These are phyloP conservation scores for Fusarium odoratissimum DNA, from an alignment of 2,329 filamentous ascomycete species.

Conservation along the genomic window DNA sequence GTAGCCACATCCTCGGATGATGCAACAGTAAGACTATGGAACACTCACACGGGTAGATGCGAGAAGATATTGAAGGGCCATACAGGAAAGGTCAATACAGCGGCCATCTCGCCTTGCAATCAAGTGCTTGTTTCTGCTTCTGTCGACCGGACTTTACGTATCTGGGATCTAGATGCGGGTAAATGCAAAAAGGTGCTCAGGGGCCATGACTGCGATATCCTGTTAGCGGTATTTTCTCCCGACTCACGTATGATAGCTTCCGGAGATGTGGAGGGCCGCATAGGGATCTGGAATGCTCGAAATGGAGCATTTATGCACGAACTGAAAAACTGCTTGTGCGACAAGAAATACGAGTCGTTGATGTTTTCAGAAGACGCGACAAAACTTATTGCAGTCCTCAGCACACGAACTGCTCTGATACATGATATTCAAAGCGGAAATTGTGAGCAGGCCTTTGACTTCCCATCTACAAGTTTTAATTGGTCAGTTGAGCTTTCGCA, in stretches of 20 bases:
- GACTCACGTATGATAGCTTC: not conserved
- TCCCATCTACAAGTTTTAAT: accelerated
- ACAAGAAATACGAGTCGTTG: accelerated
- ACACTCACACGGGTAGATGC: accelerated
- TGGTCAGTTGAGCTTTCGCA: not conserved
- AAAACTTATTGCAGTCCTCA: accelerated
- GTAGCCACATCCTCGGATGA: not conserved
- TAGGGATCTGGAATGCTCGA: not conserved
- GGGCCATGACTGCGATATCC: accelerated
- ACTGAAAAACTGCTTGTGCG: accelerated
- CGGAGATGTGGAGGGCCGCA: accelerated
- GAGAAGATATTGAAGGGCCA: not conserved
- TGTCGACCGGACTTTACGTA: accelerated
- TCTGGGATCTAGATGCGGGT: not conserved
- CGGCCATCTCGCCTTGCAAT: not conserved
- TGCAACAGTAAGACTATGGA: not conserved
- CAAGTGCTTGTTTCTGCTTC: not conserved
- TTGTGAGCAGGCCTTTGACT: accelerated
- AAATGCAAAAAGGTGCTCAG: not conserved
- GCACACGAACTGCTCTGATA: not conserved
- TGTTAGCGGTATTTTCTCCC: accelerated
- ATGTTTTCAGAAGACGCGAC: not conserved
- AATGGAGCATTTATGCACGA: not conserved
- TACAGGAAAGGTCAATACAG: not conserved
- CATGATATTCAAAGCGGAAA: not conserved